A percentile compares a stretch with the other conserved stretches of the same genome.
These are phyloP conservation scores for Lunularia cruciata DNA, from an alignment of 225 moss, liverwort and hornwort genomes.

Conservation along the genomic window DNA sequence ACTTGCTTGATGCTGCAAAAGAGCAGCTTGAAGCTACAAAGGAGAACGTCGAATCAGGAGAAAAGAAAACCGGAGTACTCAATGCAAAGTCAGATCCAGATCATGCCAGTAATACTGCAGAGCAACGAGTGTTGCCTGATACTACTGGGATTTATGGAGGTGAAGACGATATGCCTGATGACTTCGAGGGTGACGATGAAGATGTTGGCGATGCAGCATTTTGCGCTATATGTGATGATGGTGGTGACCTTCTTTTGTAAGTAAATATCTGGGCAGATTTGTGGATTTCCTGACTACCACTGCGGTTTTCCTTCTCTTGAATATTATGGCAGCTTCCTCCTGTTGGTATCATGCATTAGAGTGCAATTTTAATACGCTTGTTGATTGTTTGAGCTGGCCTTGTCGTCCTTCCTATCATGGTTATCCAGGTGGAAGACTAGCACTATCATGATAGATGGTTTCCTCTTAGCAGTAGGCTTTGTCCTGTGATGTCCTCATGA, in stretches of 20 bases:
- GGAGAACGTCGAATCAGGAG: background rate
- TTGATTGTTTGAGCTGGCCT: no score
- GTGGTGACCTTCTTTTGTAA: conserved; percentile 48
- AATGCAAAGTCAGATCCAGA: background rate
- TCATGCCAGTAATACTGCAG: no score
- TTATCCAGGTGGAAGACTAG: no score
- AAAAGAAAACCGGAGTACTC: background rate
- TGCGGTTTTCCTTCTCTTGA: no score
- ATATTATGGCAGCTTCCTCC: no score
- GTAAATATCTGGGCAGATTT: background rate
- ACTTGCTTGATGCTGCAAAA: background rate
- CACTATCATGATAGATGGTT: no score
- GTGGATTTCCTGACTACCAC: no score
- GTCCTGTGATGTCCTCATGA: no score
- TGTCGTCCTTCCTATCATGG: no score
- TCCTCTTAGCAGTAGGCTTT: no score
- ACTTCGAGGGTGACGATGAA: conserved; percentile 25
- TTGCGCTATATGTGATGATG: conserved; percentile 50
- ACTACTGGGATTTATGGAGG: conserved; percentile 26
- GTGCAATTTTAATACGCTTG: no score
- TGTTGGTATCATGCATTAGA: no score
- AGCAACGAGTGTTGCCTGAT: background rate
- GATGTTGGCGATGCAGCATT: conserved; percentile 43
- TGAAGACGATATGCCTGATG: conserved; percentile 27
- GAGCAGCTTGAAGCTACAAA: background rate